Evolutionary conservation across 2,329 filamentous ascomycete genomes (phyloP).

Genomic region (Ceratocystis lukuohia): DNA sequence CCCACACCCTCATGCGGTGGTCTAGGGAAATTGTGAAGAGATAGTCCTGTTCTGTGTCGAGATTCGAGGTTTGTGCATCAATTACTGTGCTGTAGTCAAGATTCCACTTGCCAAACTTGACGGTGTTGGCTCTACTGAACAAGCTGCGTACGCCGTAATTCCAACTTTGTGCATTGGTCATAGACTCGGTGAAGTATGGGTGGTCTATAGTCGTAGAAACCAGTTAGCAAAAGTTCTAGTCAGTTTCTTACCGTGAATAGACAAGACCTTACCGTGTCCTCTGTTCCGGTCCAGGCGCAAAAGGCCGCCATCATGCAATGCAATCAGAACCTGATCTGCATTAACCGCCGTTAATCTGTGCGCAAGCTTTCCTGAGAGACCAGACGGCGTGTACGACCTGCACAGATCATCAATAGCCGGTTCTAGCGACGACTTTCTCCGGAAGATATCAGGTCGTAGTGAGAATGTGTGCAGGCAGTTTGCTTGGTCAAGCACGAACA

Average conservation of each 20-base stretch:
- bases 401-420: constrained; percentile 62
- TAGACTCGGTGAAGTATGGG: constrained; percentile 52
- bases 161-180: constrained; percentile 64
- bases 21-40: constrained; percentile 72
- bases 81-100: constrained; percentile 56
- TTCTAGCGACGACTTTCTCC: constrained; percentile 54
- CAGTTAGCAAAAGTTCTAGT: constrained; percentile 20
- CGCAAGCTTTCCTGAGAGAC: constrained; percentile 62
- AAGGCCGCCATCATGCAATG: constrained; percentile 66
- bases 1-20: constrained; percentile 82
- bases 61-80: constrained; percentile 42
- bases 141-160: constrained; percentile 51
- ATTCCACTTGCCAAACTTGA: constrained; percentile 49
- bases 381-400: constrained; percentile 59
- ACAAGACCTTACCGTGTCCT: constrained; percentile 31
- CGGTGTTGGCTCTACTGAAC: constrained; percentile 48
- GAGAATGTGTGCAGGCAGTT: constrained; percentile 72
- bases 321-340: constrained; percentile 61
- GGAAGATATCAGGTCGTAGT: constrained; percentile 72
- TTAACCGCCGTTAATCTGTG: constrained; percentile 68
- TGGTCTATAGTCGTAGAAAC: constrained; percentile 22
- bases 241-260: background rate
- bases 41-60: constrained; percentile 36
- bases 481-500: constrained; percentile 67
- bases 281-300: constrained; percentile 53